Conservation (phyloP, 2,329 filamentous ascomycete species). For the Cladosporium sp. region DNA sequence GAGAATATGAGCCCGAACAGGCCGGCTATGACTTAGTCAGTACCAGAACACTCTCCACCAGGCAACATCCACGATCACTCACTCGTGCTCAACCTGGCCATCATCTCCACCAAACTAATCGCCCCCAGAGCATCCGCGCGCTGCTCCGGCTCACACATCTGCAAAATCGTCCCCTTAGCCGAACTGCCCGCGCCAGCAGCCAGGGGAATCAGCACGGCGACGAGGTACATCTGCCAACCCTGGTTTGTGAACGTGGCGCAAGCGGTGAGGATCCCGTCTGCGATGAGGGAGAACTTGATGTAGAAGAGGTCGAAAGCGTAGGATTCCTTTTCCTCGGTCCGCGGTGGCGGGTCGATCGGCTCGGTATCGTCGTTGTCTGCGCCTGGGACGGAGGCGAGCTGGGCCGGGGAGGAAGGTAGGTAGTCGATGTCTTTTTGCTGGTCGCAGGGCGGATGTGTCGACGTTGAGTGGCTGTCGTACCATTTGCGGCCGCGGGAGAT, state of each 20-base stretch:
- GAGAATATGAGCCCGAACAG: conserved; percentile 66
- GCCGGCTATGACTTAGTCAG: conserved; percentile 36
- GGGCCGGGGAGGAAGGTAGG: background rate
- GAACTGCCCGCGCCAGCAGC: conserved; percentile 66
- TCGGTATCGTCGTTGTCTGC: conserved; percentile 17
- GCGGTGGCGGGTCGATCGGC: conserved; percentile 42
- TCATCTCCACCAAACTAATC: conserved; percentile 66
- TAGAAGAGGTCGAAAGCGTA: conserved; percentile 65
- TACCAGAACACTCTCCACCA: background rate
- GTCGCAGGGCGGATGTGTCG: background rate
- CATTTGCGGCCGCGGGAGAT: conserved; percentile 40
- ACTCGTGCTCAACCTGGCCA: conserved; percentile 57
- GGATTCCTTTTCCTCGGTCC: conserved; percentile 42
- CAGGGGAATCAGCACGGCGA: conserved; percentile 62
- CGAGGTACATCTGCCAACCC: conserved; percentile 66
- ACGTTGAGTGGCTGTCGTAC: conserved; percentile 32
- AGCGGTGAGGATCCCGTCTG: conserved; percentile 62
- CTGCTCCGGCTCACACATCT: conserved; percentile 61
- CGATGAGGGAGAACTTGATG: conserved; percentile 59
- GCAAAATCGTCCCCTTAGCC: conserved; percentile 68
- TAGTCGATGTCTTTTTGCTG: conserved; percentile 5
- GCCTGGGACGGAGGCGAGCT: conserved; percentile 6
- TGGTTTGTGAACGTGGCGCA: conserved; percentile 58
- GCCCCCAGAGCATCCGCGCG: conserved; percentile 64
- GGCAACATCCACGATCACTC: conserved; percentile 18